Evolutionary conservation across 352 stramenopile species (phyloP), one percentile per base, ranked within the genome.

Genomic region (Detonula confervacea): DNA sequence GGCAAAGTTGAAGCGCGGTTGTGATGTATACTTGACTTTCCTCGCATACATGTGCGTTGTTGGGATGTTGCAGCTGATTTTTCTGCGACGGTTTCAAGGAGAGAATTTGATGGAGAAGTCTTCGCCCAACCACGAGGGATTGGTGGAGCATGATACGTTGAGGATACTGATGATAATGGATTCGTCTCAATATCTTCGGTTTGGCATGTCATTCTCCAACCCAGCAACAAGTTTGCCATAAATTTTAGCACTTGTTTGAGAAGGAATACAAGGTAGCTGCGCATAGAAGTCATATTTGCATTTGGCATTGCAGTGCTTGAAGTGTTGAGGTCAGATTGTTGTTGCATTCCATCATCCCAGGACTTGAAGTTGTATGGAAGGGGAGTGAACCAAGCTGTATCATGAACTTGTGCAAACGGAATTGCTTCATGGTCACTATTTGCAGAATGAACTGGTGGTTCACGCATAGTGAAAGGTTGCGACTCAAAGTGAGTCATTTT

Each of bases 141-240:
- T 5, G 18, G 14, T n/a, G 18, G 24, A 4, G n/a, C 3, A 25
- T 20, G 54, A 39, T 7, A n/a, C n/a, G n/a, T 25, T 42, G 54
- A 20, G 3, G 25, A 42, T 62, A 25, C 35, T 62, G 52, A 33
- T 16, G 25, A 20, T 20, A 24, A 18, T 2, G 12, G 54, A 60
- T 60, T 9, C 16, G 30, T 6, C 27, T 61, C 20, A 39, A 1
- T 37, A 9, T 37, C 52, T 37, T 61, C 8, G 25, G 20, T 37
- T 7, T n/a, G n/a, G n/a, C n/a, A n/a, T n/a, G 16, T 24, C 9
- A 9, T 47, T 16, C 54, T 63, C 16, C 4, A 42, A 46, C 33
- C 42, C 54, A 37, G 25, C 60, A 68, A 42, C 33, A 33, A 52
- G 35, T 68, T 16, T 20, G 35, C 57, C 35, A 18, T 37, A 68